phyloP scores from a whole-genome alignment of 495 filamentous ascomycete genomes.

The Symbiotaphrina buchneri region DNA sequence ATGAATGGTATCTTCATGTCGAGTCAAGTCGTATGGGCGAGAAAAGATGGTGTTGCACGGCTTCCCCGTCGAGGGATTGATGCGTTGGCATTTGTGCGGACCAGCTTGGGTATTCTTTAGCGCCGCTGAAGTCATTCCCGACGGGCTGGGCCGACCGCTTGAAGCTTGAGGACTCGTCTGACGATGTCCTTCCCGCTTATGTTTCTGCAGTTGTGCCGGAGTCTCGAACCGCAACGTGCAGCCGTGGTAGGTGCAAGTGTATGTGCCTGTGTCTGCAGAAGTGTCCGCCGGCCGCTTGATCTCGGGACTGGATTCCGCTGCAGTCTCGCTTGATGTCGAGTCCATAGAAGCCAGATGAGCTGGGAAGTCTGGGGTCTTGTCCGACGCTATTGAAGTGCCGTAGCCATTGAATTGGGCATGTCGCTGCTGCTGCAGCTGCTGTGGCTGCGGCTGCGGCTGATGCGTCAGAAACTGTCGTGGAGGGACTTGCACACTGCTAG shows the following conservation, averaged over 20 bases:
- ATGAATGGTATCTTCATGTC: conserved; percentile 96
- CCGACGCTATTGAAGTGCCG: conserved; percentile 9
- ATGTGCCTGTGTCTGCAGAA: conserved; percentile 61
- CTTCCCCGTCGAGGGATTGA: conserved; percentile 89
- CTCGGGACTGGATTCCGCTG: conserved; percentile 9
- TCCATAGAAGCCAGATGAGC: conserved; percentile 39
- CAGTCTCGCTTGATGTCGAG: conserved; percentile 33
- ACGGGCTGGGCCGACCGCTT: conserved; percentile 3
- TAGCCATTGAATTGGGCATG: conserved; percentile 9
- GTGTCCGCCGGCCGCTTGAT: conserved; percentile 32
- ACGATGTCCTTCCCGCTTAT: conserved; percentile 86
- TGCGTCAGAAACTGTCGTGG: conserved; percentile 37
- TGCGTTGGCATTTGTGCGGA: conserved; percentile 73
- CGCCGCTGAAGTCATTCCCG: conserved; percentile 23
- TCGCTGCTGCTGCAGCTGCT: too few relatives aligned
- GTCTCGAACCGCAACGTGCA: conserved; percentile 78
- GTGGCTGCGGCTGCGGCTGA: conserved; percentile 13
- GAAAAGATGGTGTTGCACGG: conserved; percentile 94
- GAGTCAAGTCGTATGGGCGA: conserved; percentile 89
- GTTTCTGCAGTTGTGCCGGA: conserved; percentile 69
- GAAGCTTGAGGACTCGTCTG: conserved; percentile 16
- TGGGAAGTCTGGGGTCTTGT: conserved; percentile 32
- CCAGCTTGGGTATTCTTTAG: conserved; percentile 62
- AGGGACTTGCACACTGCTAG: conserved; percentile 18
- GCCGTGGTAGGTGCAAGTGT: conserved; percentile 86